Base-by-base conservation (phyloP, 371 early-diverging fungal species). In the Conidiobolus incongruus region DNA sequence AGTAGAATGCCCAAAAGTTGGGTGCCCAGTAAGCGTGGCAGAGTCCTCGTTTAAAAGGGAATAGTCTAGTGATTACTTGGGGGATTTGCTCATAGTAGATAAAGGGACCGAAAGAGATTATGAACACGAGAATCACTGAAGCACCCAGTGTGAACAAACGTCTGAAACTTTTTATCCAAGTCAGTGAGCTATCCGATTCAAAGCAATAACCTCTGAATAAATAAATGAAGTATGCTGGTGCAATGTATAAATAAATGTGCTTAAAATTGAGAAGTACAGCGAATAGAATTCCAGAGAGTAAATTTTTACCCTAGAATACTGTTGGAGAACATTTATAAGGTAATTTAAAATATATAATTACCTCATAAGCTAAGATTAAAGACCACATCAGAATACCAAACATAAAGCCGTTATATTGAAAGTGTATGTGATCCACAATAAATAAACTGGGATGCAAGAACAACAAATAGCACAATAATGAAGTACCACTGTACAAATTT, bases 11-110 rank as follows among this genome's bases (percentile, higher is more conserved):
- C 94, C 94, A 95, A 54, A 86, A 72, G 54, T 95, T 95, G 16
- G 94, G 91, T 0, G 96, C 96, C 96, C 96, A 93, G 55, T 80
- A 90, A 4, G 93, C 90, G 56, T 93, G 94, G 51, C 77, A 77
- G 16, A 95, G 67, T 12, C 96, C 96, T 12, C 96, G 76, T 55
- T 83, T 87, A 62, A 95, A 95, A 7, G 93, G 93, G 52, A 95
- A 95, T 28, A 95, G 66, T 1, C 96, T 74, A n/a, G 69, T 52
- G 2, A 75, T 46, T n/a, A 95, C 54, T 48, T 84, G 82, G 10
- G 73, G 75, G 11, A 77, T 35, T 40, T 81, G 81, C 13, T 66
- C 61, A 48, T 67, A 44, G 35, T 61, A 64, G 2, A 62, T 52
- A 48, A 92, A 91, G 0, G 95, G 95, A 1, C 76, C 84, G 44